phyloP scores from a whole-genome alignment of 768 basidiomycete genomes.

The Amanita rubescens region DNA sequence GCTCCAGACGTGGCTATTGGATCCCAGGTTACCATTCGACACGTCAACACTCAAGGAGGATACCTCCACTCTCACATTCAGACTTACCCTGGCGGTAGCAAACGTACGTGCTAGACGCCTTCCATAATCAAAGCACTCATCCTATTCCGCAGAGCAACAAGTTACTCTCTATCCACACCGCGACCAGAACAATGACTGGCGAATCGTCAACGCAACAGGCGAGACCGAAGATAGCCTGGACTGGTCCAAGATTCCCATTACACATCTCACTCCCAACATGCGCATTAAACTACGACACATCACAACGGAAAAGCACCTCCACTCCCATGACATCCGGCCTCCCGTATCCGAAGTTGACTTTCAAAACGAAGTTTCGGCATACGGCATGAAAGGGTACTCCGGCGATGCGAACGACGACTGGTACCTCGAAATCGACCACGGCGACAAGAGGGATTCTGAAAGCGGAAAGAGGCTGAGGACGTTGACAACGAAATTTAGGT shows the following conservation, averaged over 20 bases:
- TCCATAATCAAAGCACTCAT: background rate
- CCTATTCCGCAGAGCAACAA: conserved; percentile 73
- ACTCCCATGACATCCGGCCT: conserved; percentile 92
- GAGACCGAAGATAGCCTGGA: conserved; percentile 30
- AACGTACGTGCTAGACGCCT: conserved; percentile 44
- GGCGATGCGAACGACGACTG: conserved; percentile 95
- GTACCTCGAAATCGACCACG: conserved; percentile 78
- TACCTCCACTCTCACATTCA: conserved; percentile 94
- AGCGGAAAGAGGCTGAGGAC: conserved; percentile 70
- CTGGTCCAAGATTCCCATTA: conserved; percentile 47
- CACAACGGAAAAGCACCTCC: conserved; percentile 76
- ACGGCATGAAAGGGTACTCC: conserved; percentile 77
- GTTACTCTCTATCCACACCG: conserved; percentile 97
- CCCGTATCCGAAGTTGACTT: conserved; percentile 97
- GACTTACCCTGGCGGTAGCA: conserved; percentile 82
- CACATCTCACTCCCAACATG: conserved; percentile 54
- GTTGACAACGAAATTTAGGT: conserved; percentile 71
- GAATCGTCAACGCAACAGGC: conserved; percentile 67
- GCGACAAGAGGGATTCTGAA: conserved; percentile 54
- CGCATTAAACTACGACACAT: conserved; percentile 81
- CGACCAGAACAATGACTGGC: conserved; percentile 95
- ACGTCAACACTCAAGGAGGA: conserved; percentile 97
- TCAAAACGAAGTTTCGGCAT: conserved; percentile 96
- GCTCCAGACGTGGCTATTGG: conserved; percentile 77
- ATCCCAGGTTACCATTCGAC: conserved; percentile 76